A percentile compares a stretch with the other conserved stretches of the same genome.
phyloP scores from a whole-genome alignment of 139 green algal species.

The Chlamydomonas incerta region DNA sequence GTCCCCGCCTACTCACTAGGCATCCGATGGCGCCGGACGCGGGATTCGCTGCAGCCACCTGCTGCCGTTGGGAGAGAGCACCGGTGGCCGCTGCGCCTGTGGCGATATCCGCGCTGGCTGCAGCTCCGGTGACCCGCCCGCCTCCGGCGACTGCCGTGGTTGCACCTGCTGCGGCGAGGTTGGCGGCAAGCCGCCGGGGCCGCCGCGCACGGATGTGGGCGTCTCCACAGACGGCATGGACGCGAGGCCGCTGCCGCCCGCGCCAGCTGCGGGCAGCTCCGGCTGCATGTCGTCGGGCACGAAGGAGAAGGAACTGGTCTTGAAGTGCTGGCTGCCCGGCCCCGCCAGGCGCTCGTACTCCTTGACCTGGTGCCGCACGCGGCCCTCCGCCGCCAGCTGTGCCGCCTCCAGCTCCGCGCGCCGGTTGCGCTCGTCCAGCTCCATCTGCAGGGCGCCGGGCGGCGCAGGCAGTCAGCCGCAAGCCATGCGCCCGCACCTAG shows the following conservation, averaged over 20 bases:
- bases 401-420: neutral
- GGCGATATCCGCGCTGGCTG: too few species aligned
- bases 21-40: neutral
- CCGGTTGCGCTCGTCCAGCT: slow-evolving; percentile 15
- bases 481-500: too few species aligned
- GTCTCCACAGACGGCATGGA: neutral
- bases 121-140: too few species aligned
- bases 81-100: too few species aligned
- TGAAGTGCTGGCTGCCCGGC: neutral
- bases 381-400: neutral
- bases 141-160: neutral
- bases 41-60: slow-evolving; percentile 20
- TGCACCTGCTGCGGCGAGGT: neutral
- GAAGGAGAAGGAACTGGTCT: slow-evolving; percentile 40
- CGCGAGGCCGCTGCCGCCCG: too few species aligned
- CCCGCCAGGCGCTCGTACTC: slow-evolving; percentile 38
- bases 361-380: slow-evolving; percentile 43
- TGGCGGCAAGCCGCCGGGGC: too few species aligned
- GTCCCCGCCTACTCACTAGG: neutral
- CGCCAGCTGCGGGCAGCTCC: neutral
- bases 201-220: neutral
- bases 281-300: neutral
- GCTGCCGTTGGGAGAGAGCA: too few species aligned
- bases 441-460: neutral
- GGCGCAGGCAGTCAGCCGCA: too few species aligned